These are phyloP conservation scores for Ophiostoma sp. DNA, from an alignment of 2,329 filamentous ascomycete species.

Conservation along the genomic window DNA sequence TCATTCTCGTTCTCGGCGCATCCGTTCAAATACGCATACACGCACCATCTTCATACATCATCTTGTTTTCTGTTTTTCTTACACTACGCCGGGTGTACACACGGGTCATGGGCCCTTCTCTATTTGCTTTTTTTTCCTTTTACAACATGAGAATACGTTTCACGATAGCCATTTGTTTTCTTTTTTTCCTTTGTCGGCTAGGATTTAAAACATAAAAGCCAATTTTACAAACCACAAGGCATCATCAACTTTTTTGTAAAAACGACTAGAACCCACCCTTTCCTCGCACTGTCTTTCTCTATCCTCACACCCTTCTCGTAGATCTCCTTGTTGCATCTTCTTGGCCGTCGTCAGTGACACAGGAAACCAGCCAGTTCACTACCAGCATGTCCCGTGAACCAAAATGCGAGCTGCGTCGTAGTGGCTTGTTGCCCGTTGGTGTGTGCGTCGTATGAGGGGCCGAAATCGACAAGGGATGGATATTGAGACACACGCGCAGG, in stretches of 20 bases:
- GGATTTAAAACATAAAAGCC: background rate
- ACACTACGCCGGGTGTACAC: background rate
- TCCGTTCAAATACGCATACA: background rate
- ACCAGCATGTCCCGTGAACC: background rate
- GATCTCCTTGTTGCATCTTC: background rate
- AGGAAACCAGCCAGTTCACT: background rate
- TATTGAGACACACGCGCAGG: background rate
- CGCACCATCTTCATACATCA: background rate
- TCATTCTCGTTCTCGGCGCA: background rate
- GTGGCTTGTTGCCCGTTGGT: background rate
- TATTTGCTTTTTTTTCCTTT: background rate
- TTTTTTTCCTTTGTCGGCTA: background rate
- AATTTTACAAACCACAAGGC: background rate
- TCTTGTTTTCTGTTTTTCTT: background rate
- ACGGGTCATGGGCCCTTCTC: background rate
- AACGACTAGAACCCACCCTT: background rate
- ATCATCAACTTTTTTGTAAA: background rate
- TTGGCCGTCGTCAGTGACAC: background rate
- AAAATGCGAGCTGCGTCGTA: background rate
- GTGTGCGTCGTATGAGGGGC: background rate
- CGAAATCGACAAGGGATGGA: background rate
- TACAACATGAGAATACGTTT: background rate
- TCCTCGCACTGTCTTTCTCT: constrained; percentile 10
- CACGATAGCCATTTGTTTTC: constrained; percentile 5
- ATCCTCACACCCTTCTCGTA: background rate